Evolutionary conservation across 2,329 filamentous ascomycete genomes (phyloP), one percentile per base, ranked within the genome.

Genomic region (Sporothrix schenckii): DNA sequence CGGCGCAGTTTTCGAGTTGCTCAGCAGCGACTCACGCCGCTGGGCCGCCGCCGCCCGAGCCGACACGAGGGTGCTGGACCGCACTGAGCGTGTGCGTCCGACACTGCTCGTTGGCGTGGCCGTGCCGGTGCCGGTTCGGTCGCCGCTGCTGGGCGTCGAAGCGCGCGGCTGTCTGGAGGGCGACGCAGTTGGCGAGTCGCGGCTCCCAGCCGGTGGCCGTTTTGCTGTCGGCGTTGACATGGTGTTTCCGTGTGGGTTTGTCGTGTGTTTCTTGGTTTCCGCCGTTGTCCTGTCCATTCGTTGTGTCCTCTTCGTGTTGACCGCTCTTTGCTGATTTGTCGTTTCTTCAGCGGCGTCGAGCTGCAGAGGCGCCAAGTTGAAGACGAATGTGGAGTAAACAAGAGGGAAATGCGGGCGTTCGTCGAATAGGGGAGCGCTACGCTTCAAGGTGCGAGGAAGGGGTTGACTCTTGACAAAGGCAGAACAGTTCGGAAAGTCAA

Each of bases 41-140:
- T 47, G 39, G 30, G 87, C 86, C 58, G 88, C 88, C 1, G 60
- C 71, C 7, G 73, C 89, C 75, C 92, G 89, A 72, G 91, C 91
- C 72, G 92, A 92, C 27, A 92, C 86, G 44, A 90, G 87, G n/a
- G 86, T 86, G 69, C 85, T 85, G 47, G 82, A 82, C 76, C 91
- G 88, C 72, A 88, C 82, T 16, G 92, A 92, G 72, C 89, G 87
- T 61, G 86, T 88, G 72, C 90, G 86, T 69, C 84, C 82, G 73
- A 81, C 79, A 63, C 77, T 78, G 68, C 77, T 77, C 54, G 80
- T 77, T 34, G 81, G 80, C 66, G 82, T 80, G 72, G 82, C 80
- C 41, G 83, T 79, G 30, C 69, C 71, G 10, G 69, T 69, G 39
- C 72, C 68, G 34, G 69, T 21, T 10, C 71, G 54, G 60, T 66